phyloP scores from a whole-genome alignment of 768 basidiomycete species.

The Leucosporidium yakuticum region DNA sequence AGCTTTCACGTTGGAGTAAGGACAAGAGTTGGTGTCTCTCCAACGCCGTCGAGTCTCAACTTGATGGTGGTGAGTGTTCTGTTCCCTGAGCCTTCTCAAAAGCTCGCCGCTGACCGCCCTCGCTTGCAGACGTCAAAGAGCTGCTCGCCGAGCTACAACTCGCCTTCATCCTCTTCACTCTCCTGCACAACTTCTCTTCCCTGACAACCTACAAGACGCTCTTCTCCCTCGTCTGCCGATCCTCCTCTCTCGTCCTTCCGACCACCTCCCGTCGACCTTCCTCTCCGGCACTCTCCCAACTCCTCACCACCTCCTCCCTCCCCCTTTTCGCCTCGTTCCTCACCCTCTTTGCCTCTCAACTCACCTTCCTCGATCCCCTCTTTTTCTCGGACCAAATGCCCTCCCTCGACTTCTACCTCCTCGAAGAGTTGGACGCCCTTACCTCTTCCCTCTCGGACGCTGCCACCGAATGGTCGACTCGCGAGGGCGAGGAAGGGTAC shows the following conservation, averaged over 20 bases:
- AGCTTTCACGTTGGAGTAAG: constrained; percentile 42
- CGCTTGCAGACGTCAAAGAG: constrained; percentile 7
- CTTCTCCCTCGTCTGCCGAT: constrained; percentile 42
- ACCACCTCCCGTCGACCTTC: background rate
- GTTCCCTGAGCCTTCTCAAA: background rate
- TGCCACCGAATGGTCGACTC: constrained; percentile 2
- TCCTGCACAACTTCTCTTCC: constrained; percentile 45
- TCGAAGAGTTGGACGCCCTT: constrained; percentile 27
- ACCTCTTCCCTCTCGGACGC: constrained; percentile 24
- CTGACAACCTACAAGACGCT: constrained; percentile 44
- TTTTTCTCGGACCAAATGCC: constrained; percentile 33
- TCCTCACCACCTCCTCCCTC: constrained; percentile 7
- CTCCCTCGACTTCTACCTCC: constrained; percentile 30
- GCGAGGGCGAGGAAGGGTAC: background rate
- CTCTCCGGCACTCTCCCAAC: background rate
- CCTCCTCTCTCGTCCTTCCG: constrained; percentile 34
- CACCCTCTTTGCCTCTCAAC: constrained; percentile 15
- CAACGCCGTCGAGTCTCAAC: constrained; percentile 36
- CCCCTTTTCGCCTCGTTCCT: constrained; percentile 33
- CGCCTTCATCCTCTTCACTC: constrained; percentile 44
- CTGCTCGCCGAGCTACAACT: constrained; percentile 45
- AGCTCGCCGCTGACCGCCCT: background rate
- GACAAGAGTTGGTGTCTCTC: constrained; percentile 47
- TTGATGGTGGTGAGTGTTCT: constrained; percentile 39
- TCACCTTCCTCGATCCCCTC: constrained; percentile 28